phyloP scores from a whole-genome alignment of 202 grass and related monocot species.

The Hordeum pubiflorum region DNA sequence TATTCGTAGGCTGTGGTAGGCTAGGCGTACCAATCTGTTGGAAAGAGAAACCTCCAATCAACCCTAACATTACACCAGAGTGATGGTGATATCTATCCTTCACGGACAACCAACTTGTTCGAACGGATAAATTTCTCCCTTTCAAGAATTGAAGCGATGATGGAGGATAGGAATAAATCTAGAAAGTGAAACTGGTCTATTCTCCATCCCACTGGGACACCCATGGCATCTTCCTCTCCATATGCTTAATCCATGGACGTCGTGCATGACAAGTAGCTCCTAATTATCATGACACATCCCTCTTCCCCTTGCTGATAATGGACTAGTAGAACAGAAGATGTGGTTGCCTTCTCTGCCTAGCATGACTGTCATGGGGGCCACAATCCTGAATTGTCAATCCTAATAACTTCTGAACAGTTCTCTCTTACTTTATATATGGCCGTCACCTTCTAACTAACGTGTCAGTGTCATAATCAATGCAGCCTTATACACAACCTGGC shows the following conservation, averaged over 20 bases:
- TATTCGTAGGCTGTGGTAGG: not conserved
- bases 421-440: constrained; percentile 24
- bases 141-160: constrained; percentile 36
- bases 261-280: constrained; percentile 38
- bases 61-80: constrained; percentile 5
- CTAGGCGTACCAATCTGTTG: constrained; percentile 1
- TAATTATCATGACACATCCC: constrained; percentile 21
- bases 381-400: constrained; percentile 19
- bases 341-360: constrained; percentile 23
- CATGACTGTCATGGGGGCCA: constrained; percentile 29
- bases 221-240: constrained; percentile 28
- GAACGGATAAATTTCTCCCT: constrained; percentile 27
- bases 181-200: constrained; percentile 35
- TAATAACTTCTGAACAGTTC: constrained; percentile 19
- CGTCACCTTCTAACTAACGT: constrained; percentile 4
- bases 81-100: constrained; percentile 21
- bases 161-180: constrained; percentile 20
- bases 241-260: constrained; percentile 23
- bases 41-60: constrained; percentile 31
- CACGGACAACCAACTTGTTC: constrained; percentile 21
- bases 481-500: not conserved
- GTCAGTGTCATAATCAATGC: constrained; percentile 25
- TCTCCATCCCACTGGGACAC: constrained; percentile 18
- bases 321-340: constrained; percentile 14
- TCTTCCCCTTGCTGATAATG: constrained; percentile 23